Conservation (phyloP, 306 rosid genomes). For the Cucurbita maxima region DNA sequence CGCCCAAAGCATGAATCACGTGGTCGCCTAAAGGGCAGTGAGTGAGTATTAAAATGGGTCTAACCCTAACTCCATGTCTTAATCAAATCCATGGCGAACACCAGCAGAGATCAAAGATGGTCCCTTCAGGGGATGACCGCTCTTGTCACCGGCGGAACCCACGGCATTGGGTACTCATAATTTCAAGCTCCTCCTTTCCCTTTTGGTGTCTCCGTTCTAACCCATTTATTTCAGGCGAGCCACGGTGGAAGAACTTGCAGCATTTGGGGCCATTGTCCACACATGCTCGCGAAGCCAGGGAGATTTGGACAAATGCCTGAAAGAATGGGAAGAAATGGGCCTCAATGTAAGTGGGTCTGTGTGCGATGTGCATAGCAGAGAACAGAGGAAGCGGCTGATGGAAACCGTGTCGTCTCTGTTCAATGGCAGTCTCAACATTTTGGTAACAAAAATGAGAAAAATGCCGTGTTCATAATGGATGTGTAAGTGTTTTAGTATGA, state of each 20-base stretch:
- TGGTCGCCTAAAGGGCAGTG: too few relatives aligned
- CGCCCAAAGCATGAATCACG: too few relatives aligned
- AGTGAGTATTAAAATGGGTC: too few relatives aligned
- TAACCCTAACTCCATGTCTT: too few relatives aligned
- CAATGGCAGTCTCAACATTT: slow-evolving; percentile 31
- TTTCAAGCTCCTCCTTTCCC: neutral
- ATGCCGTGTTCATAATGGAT: too few relatives aligned
- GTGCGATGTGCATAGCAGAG: slow-evolving; percentile 18
- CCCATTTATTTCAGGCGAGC: slow-evolving; percentile 12
- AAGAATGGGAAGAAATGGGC: slow-evolving; percentile 33
- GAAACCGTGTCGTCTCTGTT: slow-evolving; percentile 21
- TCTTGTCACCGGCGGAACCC: slow-evolving; percentile 37
- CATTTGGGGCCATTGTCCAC: slow-evolving; percentile 27
- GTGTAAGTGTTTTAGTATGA: neutral
- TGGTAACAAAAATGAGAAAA: neutral
- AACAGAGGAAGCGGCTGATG: slow-evolving; percentile 22
- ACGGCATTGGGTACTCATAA: slow-evolving; percentile 29
- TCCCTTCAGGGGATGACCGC: slow-evolving; percentile 39
- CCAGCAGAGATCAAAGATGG: slow-evolving; percentile 21
- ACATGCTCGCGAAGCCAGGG: slow-evolving; percentile 27
- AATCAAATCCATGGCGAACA: too few relatives aligned
- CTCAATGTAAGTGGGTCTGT: slow-evolving; percentile 23
- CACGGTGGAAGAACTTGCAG: slow-evolving; percentile 38
- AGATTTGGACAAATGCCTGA: slow-evolving; percentile 13
- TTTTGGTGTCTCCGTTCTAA: neutral